A percentile compares a stretch with the other conserved stretches of the same genome.
phyloP scores from a whole-genome alignment of 768 basidiomycete genomes.

The Clavulina sp. region DNA sequence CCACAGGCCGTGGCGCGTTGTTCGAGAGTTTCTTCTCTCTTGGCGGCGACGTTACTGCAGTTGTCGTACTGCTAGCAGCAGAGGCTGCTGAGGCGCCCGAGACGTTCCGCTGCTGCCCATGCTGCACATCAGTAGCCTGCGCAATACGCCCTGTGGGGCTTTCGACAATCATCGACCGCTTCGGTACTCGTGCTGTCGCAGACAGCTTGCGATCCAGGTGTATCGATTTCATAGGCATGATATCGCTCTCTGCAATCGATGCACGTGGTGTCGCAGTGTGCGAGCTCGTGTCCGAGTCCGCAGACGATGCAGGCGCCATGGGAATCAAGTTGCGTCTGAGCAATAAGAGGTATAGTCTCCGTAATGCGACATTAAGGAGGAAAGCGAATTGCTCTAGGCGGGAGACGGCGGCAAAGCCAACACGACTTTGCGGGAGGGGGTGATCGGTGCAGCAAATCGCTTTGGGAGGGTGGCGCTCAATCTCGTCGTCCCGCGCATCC shows the following conservation, averaged over 20 bases:
- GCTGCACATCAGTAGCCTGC: conserved; percentile 42
- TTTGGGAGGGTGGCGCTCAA: neutral
- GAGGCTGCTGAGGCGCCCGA: neutral
- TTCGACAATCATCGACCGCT: conserved; percentile 89
- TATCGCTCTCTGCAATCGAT: conserved; percentile 15
- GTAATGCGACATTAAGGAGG: conserved; percentile 83
- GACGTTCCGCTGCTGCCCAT: conserved; percentile 18
- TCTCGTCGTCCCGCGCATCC: conserved; percentile 7
- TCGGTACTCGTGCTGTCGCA: conserved; percentile 79
- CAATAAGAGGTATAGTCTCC: conserved; percentile 71
- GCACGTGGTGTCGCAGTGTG: neutral
- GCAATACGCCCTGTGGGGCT: conserved; percentile 80
- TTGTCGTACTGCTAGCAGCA: neutral
- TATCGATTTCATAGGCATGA: conserved; percentile 88
- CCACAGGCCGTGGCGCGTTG: conserved; percentile 9
- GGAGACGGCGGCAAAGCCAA: conserved; percentile 81
- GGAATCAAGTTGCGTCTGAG: conserved; percentile 84
- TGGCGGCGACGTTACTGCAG: neutral
- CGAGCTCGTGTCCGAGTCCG: too few species aligned
- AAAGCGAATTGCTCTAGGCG: conserved; percentile 96
- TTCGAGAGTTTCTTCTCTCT: neutral
- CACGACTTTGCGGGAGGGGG: conserved; percentile 42
- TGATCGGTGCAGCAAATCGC: conserved; percentile 67
- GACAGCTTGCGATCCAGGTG: conserved; percentile 92
- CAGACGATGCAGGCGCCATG: conserved; percentile 23